Percentiles rank a stretch among this genome's conserved stretches.
Evolutionary conservation across 345 rosid genomes (phyloP).

Genomic region (Brassica carinata): DNA sequence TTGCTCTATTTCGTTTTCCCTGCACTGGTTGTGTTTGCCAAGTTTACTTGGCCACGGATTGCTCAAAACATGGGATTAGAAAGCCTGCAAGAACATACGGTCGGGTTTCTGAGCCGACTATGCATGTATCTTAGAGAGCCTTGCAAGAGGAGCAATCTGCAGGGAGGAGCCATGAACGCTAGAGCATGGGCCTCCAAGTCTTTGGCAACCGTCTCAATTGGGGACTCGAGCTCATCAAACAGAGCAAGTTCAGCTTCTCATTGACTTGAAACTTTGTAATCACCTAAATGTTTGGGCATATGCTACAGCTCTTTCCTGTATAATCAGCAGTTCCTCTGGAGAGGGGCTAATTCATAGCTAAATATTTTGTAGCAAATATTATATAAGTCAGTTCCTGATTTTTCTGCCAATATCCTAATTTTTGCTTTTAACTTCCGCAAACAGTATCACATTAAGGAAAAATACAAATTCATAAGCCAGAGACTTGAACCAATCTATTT

Average conservation of each 20-base stretch:
- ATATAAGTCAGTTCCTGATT: constrained; percentile 11
- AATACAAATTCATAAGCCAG: constrained; percentile 8
- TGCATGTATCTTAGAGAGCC: constrained; percentile 67
- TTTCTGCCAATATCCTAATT: background rate
- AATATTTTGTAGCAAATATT: background rate
- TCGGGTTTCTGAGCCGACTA: constrained; percentile 57
- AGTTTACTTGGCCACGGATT: constrained; percentile 54
- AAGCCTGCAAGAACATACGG: constrained; percentile 68
- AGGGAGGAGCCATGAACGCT: constrained; percentile 90
- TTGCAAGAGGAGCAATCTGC: constrained; percentile 76
- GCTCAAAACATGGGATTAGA: constrained; percentile 53
- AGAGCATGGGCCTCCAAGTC: constrained; percentile 97
- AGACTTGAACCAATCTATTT: constrained; percentile 4
- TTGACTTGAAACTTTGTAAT: constrained; percentile 15
- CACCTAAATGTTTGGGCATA: constrained; percentile 22
- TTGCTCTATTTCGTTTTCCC: constrained; percentile 62
- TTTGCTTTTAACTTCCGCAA: background rate
- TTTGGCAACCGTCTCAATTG: constrained; percentile 88
- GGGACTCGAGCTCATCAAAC: constrained; percentile 76
- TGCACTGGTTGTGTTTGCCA: constrained; percentile 44
- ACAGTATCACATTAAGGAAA: background rate
- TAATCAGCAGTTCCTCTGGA: background rate
- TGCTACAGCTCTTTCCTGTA: constrained; percentile 30
- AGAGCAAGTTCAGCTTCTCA: constrained; percentile 41
- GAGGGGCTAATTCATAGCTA: background rate